A percentile compares a stretch with the other conserved stretches of the same genome.
These are phyloP conservation scores for Barbatosphaeria neglecta DNA, from an alignment of 495 filamentous ascomycete genomes.

Conservation along the genomic window DNA sequence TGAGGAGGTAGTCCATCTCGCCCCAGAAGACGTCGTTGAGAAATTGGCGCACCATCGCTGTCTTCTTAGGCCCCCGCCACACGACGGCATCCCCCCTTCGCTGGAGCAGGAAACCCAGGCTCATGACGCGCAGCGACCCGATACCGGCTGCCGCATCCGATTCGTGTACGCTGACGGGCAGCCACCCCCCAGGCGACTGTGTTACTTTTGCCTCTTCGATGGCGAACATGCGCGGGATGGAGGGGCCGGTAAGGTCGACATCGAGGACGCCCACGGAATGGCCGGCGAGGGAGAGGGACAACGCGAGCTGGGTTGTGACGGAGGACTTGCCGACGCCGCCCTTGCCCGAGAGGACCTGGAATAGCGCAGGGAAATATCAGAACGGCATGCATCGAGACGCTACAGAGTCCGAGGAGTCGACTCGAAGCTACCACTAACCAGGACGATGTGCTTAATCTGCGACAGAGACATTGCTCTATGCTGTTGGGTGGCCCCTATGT, in stretches of 20 bases:
- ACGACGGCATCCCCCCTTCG: constrained; percentile 81
- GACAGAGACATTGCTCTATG: constrained; percentile 41
- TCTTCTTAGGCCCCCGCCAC: constrained; percentile 97
- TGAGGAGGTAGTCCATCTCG: constrained; percentile 72
- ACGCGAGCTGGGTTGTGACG: constrained; percentile 85
- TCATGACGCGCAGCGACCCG: constrained; percentile 78
- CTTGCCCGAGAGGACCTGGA: constrained; percentile 84
- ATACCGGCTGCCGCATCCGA: constrained; percentile 32
- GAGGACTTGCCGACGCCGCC: constrained; percentile 97
- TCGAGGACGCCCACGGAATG: constrained; percentile 90
- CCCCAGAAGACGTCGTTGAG: constrained; percentile 88
- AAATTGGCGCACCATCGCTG: constrained; percentile 96
- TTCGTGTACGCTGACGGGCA: constrained; percentile 72
- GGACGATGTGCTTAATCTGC: constrained; percentile 48
- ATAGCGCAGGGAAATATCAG: not conserved
- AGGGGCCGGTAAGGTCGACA: constrained; percentile 90
- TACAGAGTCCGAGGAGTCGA: constrained; percentile 1
- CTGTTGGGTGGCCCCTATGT: not conserved
- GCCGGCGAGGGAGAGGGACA: constrained; percentile 73
- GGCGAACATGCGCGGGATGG: constrained; percentile 85
- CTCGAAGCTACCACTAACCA: constrained; percentile 28
- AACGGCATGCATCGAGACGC: constrained; percentile 6
- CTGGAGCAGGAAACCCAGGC: constrained; percentile 79
- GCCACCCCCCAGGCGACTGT: constrained; percentile 79
- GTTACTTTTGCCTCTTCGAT: constrained; percentile 82